Base-by-base conservation (phyloP, 495 filamentous ascomycete species). In the Diplogelasinospora grovesii region DNA sequence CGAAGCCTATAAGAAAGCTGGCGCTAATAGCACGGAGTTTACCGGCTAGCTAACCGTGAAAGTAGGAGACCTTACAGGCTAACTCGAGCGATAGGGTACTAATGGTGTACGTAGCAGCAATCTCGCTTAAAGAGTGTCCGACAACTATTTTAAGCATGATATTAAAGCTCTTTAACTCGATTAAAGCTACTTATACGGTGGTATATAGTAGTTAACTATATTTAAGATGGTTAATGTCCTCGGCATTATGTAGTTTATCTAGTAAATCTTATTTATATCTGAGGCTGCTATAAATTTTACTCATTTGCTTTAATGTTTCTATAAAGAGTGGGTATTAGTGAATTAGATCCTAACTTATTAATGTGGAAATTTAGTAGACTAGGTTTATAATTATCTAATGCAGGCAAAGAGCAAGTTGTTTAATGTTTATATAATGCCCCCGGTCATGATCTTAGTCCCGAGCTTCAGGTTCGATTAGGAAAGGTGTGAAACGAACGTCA, bases 111-210 rank as follows among this genome's bases (percentile, higher is more conserved):
- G 61, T 59, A 0, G 61, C 61, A 3, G 61, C 61, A 48, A 80
- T 79, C 46, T 81, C 77, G 7, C 77, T 76, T 43, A 69, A 75
- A 1, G 75, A 81, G 43, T 81, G 75, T 2, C 77, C 78, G 3
- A 78, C 59, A 0, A 78, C 73, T 22, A 62, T 61, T 18, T 41
- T 39, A 1, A 74, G 73, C 5, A 36, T 26, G 4, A 81, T 58
- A 20, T 61, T 63, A 52, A 71, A 71, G 28, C 52, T 60, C 8
- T 45, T 38, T 6, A 79, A 45, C 4, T 72, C 64, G 1, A 76
- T 66, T 13, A 82, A 41, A 0, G 67, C 67, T 9, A 74, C 55
- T 36, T 74, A 68, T 0, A 74, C 21, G 19, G 60, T 57, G 5
- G 70, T 72, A 32, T 59, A 77, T 20, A 69, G 31, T n/a, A 68